Evolutionary conservation across 2,329 filamentous ascomycete genomes (phyloP), one percentile per base, ranked within the genome.

Genomic region (Fusarium sp.): DNA sequence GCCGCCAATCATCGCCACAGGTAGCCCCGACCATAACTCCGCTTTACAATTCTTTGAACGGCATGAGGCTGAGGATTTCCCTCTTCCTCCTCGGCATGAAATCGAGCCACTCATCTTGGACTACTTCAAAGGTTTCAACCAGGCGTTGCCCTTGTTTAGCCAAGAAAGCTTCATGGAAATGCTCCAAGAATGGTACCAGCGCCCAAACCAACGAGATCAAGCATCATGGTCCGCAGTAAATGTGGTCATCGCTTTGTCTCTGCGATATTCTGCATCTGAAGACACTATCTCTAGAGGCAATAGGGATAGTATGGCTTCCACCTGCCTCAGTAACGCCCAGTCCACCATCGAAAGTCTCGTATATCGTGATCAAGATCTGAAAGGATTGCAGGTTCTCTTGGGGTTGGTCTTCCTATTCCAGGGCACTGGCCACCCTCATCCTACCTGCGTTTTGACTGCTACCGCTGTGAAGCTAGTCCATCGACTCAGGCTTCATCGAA

Each of bases 381-480:
- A 48, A 35, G 66, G 66, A 2, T 31, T 73, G 16, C 56, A 70
- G n/a, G 11, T 73, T 8, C 6, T 73, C 31, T 29, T 73, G 1
- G 59, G 71, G 9, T 11, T 52, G 22, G 41, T 60, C 16, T 4
- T 64, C 0, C 45, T 70, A 7, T 67, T 41, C 3, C 64, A 61
- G 35, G 50, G 60, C 4, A 67, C 63, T 5, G 1, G 48, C 1
- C 6, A 73, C n/a, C 41, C 71, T 7, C 54, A 52, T 0, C 66
- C 60, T 4, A 52, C 71, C 0, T 64, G 57, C 0, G 33, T 65
- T 4, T 1, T 73, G 16, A n/a, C 65, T 22, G 59, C 71, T 0
- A 73, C 18, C 6, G 63, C 71, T 2, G 69, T 73, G 7, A 73
- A 73, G 22, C 5, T 70, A 4, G 41, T 60, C 6, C 64, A 73